phyloP scores from a whole-genome alignment of 345 rosid genomes.

The Eucalyptus polyanthemos region DNA sequence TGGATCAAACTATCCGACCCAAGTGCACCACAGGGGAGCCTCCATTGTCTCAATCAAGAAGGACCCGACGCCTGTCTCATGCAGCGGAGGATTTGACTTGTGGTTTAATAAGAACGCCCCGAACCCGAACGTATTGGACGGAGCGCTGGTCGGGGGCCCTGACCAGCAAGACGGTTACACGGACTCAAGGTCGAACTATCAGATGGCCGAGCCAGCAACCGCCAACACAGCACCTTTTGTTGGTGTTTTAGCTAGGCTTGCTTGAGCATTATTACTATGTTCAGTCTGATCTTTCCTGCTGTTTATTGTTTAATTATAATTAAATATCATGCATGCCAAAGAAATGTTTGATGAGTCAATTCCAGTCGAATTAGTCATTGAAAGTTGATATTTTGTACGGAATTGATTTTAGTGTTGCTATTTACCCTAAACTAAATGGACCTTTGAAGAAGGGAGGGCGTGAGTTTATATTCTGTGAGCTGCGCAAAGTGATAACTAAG shows the following conservation, averaged over 20 bases:
- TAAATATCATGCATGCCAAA: not conserved
- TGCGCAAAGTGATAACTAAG: not conserved
- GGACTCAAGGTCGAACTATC: constrained; percentile 36
- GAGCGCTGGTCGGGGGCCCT: constrained; percentile 78
- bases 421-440: not conserved
- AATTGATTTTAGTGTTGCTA: not conserved
- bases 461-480: not conserved
- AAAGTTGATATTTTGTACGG: not conserved
- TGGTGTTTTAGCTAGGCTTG: constrained; percentile 51
- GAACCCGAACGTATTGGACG: constrained; percentile 52
- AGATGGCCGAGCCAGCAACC: constrained; percentile 43
- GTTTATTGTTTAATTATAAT: not conserved
- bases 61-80: constrained; percentile 3
- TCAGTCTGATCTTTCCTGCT: not conserved
- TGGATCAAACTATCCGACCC: constrained; percentile 26
- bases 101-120: constrained; percentile 31
- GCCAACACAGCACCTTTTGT: constrained; percentile 48
- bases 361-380: not conserved
- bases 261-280: not conserved
- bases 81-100: constrained; percentile 21
- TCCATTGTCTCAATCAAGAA: constrained; percentile 30
- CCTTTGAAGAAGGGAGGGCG: not conserved
- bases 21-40: constrained; percentile 40
- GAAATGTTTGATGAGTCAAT: not conserved
- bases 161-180: constrained; percentile 40